Evolutionary conservation across 2,329 filamentous ascomycete genomes (phyloP).

Genomic region (Ophiobolus disseminans): DNA sequence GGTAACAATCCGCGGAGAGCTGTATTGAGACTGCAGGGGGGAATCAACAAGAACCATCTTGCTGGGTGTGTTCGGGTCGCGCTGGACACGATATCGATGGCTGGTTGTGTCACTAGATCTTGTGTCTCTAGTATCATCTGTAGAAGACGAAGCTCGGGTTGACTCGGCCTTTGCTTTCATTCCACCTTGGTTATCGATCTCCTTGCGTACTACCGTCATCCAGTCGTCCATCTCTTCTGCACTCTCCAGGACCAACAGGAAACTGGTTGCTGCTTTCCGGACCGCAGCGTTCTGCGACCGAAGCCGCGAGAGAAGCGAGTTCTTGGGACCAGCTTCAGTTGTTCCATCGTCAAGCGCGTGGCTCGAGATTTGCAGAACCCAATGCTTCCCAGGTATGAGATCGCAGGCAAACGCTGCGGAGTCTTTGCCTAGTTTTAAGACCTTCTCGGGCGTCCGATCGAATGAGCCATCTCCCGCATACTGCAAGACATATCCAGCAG

Average conservation of each 20-base stretch:
- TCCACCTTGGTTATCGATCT: slow-evolving; percentile 74
- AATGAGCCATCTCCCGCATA: slow-evolving; percentile 74
- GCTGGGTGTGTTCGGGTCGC: slow-evolving; percentile 42
- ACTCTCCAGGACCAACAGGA: slow-evolving; percentile 75
- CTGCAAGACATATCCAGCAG: slow-evolving; percentile 75
- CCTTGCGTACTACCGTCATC: slow-evolving; percentile 71
- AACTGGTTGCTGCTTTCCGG: slow-evolving; percentile 65
- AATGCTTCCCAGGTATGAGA: slow-evolving; percentile 78
- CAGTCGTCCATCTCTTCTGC: slow-evolving; percentile 79
- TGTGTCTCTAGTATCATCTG: slow-evolving; percentile 33
- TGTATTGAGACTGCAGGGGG: slow-evolving; percentile 37
- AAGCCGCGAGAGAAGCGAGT: slow-evolving; percentile 70
- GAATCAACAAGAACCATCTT: slow-evolving; percentile 46
- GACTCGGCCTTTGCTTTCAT: slow-evolving; percentile 57
- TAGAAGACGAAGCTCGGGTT: slow-evolving; percentile 35
- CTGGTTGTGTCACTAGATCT: slow-evolving; percentile 38
- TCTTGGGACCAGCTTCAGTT: slow-evolving; percentile 51
- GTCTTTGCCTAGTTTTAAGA: slow-evolving; percentile 73
- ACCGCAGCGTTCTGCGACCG: slow-evolving; percentile 63
- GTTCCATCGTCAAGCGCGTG: slow-evolving; percentile 66
- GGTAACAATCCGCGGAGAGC: slow-evolving; percentile 38
- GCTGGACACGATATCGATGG: slow-evolving; percentile 48
- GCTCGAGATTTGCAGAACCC: slow-evolving; percentile 79
- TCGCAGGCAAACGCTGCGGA: slow-evolving; percentile 84
- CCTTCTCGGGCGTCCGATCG: slow-evolving; percentile 76